These are phyloP conservation scores for Trypanosoma platydactyli DNA, from an alignment of 208 protist genomes.

Conservation along the genomic window DNA sequence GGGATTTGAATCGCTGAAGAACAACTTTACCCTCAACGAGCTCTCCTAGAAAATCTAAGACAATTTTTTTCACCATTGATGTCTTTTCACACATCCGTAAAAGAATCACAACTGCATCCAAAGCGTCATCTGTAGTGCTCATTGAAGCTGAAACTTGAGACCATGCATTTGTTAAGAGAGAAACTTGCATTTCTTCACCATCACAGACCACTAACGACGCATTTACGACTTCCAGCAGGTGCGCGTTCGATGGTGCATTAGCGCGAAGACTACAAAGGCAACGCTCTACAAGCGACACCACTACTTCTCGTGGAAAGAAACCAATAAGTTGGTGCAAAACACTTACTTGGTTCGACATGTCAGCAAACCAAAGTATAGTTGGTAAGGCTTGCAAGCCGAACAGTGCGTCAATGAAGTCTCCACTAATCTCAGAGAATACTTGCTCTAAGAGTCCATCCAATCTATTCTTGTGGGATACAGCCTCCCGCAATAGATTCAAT, in stretches of 20 bases:
- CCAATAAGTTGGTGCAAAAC: slow-evolving; percentile 19
- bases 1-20: neutral
- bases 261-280: neutral
- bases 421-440: slow-evolving; percentile 14
- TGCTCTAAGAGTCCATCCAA: slow-evolving; percentile 2
- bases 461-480: neutral
- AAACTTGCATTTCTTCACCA: neutral
- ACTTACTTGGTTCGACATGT: slow-evolving; percentile 13
- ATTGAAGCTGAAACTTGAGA: neutral
- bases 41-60: slow-evolving; percentile 1
- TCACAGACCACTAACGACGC: slow-evolving; percentile 5
- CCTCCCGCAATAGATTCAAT: slow-evolving; percentile 9
- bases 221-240: slow-evolving; percentile 12
- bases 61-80: neutral
- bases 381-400: neutral
- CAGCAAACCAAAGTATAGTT: slow-evolving; percentile 10
- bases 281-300: slow-evolving; percentile 1
- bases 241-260: neutral
- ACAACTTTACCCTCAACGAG: neutral
- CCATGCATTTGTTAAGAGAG: slow-evolving; percentile 6
- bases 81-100: neutral
- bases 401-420: slow-evolving; percentile 13
- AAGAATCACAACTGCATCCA: slow-evolving; percentile 26
- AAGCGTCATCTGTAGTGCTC: neutral
- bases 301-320: slow-evolving; percentile 1